Evolutionary conservation across 306 rosid species (phyloP).

Genomic region (Leucaena leucocephala): DNA sequence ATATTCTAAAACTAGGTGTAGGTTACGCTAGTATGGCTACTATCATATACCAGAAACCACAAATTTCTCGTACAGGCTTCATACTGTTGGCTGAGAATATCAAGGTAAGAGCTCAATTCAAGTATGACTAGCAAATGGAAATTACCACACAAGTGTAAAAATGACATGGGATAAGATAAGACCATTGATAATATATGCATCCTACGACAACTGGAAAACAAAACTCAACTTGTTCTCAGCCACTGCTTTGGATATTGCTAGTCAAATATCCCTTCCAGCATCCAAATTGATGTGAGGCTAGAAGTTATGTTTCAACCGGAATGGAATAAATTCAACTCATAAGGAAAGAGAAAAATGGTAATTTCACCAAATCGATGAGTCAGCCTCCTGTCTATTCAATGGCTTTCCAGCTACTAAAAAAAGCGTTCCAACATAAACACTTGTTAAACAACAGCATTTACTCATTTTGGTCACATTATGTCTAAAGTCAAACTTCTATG

Average conservation of each 20-base stretch:
- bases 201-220: background rate
- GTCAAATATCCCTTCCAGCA: background rate
- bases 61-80: background rate
- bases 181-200: background rate
- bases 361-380: background rate
- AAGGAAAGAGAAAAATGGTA: background rate
- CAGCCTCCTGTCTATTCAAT: background rate
- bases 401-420: background rate
- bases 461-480: background rate
- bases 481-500: background rate
- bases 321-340: background rate
- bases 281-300: constrained; percentile 11
- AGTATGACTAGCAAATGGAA: background rate
- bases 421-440: background rate
- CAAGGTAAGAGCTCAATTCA: background rate
- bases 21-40: constrained; percentile 3
- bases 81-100: constrained; percentile 10
- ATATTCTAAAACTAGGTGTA: background rate
- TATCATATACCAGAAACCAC: constrained; percentile 7
- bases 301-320: background rate
- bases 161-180: background rate
- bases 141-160: background rate
- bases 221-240: constrained; percentile 5
- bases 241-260: constrained; percentile 1
- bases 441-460: background rate